Evolutionary conservation across 192 early-diverging fungal genomes (phyloP), one percentile per base, ranked within the genome.

Genomic region (Pilobolus umbonatus): DNA sequence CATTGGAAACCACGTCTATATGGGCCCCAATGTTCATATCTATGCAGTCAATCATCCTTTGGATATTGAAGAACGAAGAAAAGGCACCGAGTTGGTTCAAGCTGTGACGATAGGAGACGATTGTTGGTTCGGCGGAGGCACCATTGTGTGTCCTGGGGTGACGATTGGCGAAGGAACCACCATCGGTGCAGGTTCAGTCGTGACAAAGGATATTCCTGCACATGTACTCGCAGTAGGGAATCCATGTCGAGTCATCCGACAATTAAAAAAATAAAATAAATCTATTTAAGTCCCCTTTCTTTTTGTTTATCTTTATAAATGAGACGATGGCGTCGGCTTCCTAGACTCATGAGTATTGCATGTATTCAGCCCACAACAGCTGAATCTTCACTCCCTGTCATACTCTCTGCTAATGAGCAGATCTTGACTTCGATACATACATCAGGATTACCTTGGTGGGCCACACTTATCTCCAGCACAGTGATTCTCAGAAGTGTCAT

Each of bases 81-180:
- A 55, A 6, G 67, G 68, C 10, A 14, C 68, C 14, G 77, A 79
- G 46, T 75, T 59, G 43, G 77, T 67, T 2, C 65, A 71, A 54
- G 67, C 63, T 2, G 71, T 81, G n/a, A 72, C 55, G 65, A 96
- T 98, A 51, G 94, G 92, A 22, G 82, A 88, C 50, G 79, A 92
- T 62, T 87, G 88, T 29, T 96, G 92, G 94, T 69, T 98, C 31
- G 93, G 95, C 6, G 95, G 91, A 19, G 76, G 80, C 21, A 82
- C 79, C 0, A 80, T 88, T 6, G 84, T 98, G 36, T 73, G 85
- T 67, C 85, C 90, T 10, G 95, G 95, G 32, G 83, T 96, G 5
- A 94, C 88, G 0, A 88, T 98, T 59, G 95, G 95, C 4, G 72
- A 91, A 54, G 84, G 89, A 10, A 55, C 70, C 8, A 86, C 83